A percentile compares a stretch with the other conserved stretches of the same genome.
phyloP scores from a whole-genome alignment of 2,329 filamentous ascomycete species.

The Sarocladium oryzae region DNA sequence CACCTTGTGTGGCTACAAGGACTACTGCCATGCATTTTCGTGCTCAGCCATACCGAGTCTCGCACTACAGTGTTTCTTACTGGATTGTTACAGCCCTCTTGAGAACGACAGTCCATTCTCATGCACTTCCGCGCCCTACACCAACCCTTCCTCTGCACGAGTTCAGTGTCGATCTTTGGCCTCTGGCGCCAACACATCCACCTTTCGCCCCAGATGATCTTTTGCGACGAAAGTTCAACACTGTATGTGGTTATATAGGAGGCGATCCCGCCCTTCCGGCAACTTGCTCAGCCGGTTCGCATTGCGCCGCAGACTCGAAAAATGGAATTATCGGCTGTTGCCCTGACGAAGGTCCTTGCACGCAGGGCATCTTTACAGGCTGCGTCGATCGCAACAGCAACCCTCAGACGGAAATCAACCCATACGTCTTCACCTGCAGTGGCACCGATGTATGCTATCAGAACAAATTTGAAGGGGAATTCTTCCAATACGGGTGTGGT shows the following conservation, averaged over 20 bases:
- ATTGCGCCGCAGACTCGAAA: constrained; percentile 48
- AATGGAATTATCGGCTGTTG: constrained; percentile 50
- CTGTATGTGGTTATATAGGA: constrained; percentile 52
- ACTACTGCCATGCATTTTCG: neutral
- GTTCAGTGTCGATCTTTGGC: constrained; percentile 31
- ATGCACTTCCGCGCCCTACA: constrained; percentile 36
- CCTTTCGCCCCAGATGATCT: constrained; percentile 20
- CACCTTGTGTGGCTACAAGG: constrained; percentile 1
- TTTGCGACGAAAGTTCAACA: constrained; percentile 40
- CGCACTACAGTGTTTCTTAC: constrained; percentile 13
- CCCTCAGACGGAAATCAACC: constrained; percentile 44
- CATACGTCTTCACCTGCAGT: constrained; percentile 51
- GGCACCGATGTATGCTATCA: constrained; percentile 46
- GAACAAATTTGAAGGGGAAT: constrained; percentile 49
- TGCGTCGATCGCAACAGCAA: constrained; percentile 48
- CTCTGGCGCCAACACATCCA: constrained; percentile 15
- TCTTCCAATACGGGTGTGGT: constrained; percentile 52
- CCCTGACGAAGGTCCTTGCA: constrained; percentile 44
- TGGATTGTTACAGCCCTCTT: constrained; percentile 30
- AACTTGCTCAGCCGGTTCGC: constrained; percentile 50
- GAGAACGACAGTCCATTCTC: constrained; percentile 25
- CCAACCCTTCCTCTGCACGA: constrained; percentile 28
- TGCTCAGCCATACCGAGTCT: too few species aligned
- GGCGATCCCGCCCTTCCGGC: constrained; percentile 46
- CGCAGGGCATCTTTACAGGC: constrained; percentile 48